Conservation (phyloP, 78 protist species). For the Chrysochromulina parva region DNA sequence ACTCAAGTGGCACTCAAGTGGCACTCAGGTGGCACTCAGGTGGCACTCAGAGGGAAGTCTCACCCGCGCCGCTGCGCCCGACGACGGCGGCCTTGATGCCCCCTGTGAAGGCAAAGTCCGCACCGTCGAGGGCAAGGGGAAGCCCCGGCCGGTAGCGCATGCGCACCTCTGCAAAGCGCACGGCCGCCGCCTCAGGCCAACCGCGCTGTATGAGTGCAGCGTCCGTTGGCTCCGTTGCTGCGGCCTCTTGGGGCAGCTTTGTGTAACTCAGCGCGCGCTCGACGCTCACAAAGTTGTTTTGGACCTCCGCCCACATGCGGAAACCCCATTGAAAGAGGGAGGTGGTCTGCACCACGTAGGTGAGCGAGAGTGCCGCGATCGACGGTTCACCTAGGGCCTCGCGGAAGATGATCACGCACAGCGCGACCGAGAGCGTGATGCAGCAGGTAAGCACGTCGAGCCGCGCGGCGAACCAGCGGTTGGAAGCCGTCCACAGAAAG, state of each 20-base stretch:
- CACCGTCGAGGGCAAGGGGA: conserved; percentile 15
- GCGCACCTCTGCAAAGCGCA: background rate
- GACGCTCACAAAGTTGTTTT: background rate
- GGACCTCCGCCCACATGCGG: background rate
- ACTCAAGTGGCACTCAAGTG: no score
- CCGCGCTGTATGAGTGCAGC: background rate
- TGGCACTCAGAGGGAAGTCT: conserved; percentile 44
- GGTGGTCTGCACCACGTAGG: conserved; percentile 4
- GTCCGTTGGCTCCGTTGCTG: background rate
- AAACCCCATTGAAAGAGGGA: conserved; percentile 17
- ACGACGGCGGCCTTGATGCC: conserved; percentile 50
- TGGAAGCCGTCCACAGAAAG: background rate
- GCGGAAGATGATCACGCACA: background rate
- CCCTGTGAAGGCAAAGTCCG: background rate
- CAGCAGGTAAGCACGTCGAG: background rate
- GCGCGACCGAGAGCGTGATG: background rate
- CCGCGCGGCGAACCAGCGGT: background rate
- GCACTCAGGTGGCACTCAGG: background rate
- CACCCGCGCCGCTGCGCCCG: conserved; percentile 73
- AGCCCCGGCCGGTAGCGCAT: conserved; percentile 57
- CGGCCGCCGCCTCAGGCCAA: conserved; percentile 39
- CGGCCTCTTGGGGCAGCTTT: background rate
- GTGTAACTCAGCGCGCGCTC: background rate
- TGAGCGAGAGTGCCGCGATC: background rate
- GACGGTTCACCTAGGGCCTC: background rate